Evolutionary conservation across 305 asterid species (phyloP).

Genomic region (Rubia balearica): DNA sequence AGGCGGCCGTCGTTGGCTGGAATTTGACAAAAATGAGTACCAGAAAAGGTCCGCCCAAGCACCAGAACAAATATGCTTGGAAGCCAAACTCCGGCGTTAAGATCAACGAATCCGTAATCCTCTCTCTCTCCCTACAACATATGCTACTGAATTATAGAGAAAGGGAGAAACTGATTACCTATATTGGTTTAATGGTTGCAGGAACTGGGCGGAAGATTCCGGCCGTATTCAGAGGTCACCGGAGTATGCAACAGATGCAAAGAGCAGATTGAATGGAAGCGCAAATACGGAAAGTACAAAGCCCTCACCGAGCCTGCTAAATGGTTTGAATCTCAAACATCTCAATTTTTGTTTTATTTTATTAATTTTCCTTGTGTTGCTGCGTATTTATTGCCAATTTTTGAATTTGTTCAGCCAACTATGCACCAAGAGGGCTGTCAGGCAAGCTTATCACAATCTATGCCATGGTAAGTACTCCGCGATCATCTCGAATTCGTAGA

Average conservation of each 20-base stretch:
- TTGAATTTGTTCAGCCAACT: slow-evolving; percentile 40
- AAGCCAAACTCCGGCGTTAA: slow-evolving; percentile 58
- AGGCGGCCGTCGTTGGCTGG: slow-evolving; percentile 14
- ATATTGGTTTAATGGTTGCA: slow-evolving; percentile 18
- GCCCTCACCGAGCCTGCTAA: slow-evolving; percentile 75
- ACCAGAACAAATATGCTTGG: slow-evolving; percentile 83
- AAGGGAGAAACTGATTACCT: background rate
- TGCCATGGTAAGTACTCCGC: slow-evolving; percentile 55
- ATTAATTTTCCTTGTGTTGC: background rate
- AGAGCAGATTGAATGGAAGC: slow-evolving; percentile 91
- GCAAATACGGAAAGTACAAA: slow-evolving; percentile 83
- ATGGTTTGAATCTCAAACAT: slow-evolving; percentile 29
- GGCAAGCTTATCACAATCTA: slow-evolving; percentile 87
- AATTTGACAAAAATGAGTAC: slow-evolving; percentile 33
- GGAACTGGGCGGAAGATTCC: slow-evolving; percentile 77
- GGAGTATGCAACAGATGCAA: slow-evolving; percentile 83
- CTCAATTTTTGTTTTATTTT: background rate
- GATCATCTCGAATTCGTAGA: background rate
- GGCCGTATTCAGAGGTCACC: slow-evolving; percentile 71
- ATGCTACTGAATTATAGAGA: background rate
- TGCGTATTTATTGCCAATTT: background rate
- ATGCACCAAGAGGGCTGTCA: slow-evolving; percentile 90
- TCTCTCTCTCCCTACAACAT: background rate
- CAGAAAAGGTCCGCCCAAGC: slow-evolving; percentile 78
- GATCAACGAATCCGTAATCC: slow-evolving; percentile 72